Percentiles rank a stretch among this genome's conserved stretches.
phyloP scores from a whole-genome alignment of 2,329 filamentous ascomycete species.

The Huntiella bhutanensis region DNA sequence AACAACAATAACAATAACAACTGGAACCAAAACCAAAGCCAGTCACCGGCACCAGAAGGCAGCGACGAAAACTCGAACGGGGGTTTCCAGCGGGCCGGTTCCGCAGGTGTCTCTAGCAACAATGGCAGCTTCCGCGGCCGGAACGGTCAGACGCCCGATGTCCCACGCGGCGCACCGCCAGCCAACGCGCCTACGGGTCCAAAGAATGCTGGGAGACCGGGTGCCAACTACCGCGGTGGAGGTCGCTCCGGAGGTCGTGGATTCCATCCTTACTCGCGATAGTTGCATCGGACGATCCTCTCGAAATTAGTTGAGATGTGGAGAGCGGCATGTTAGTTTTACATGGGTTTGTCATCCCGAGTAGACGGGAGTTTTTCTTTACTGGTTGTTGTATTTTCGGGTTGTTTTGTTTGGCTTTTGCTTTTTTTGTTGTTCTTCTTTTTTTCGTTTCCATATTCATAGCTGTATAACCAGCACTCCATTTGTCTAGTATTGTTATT shows the following conservation, averaged over 20 bases:
- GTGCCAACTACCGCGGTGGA: constrained; percentile 83
- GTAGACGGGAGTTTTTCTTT: neutral
- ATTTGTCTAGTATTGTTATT: neutral
- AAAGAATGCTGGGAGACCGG: constrained; percentile 82
- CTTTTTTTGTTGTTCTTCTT: neutral
- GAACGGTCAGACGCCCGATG: constrained; percentile 22
- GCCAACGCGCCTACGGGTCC: constrained; percentile 70
- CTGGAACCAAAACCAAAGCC: constrained; percentile 1
- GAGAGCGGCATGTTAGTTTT: neutral
- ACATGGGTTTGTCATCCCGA: neutral
- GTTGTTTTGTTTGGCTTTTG: neutral
- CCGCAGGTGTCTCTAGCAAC: constrained; percentile 17
- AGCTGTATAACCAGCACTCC: neutral
- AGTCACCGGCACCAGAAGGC: constrained; percentile 4
- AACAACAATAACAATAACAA: constrained; percentile 15
- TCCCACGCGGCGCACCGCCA: constrained; percentile 28
- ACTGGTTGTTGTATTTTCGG: neutral
- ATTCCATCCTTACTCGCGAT: constrained; percentile 54
- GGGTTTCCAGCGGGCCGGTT: constrained; percentile 24
- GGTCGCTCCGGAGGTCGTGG: constrained; percentile 57
- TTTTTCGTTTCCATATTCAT: neutral
- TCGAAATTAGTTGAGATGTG: neutral
- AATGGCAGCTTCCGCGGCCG: constrained; percentile 18
- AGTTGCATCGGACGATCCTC: neutral
- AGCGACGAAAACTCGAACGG: constrained; percentile 13